Evolutionary conservation across 2,329 filamentous ascomycete species (phyloP).

Genomic region (Cordyceps javanica): DNA sequence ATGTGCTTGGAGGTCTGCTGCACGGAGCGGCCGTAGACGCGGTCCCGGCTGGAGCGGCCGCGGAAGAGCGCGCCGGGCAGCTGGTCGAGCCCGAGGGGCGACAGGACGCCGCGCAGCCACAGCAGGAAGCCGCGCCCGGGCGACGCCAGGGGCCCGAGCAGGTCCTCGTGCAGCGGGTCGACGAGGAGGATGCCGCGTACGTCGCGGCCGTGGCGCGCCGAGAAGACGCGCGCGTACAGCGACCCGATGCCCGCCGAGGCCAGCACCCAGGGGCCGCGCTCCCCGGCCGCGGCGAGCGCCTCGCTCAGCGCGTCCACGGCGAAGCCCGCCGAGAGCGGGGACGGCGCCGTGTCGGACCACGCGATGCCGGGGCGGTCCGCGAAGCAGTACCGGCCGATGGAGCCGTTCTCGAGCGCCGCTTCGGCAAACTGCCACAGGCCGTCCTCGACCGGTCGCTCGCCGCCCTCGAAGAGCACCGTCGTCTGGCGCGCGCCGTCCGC

Average conservation of each 20-base stretch:
- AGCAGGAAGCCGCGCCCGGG: slow-evolving; percentile 72
- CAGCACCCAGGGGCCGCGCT: slow-evolving; percentile 83
- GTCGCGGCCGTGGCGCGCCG: slow-evolving; percentile 68
- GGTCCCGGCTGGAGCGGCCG: slow-evolving; percentile 73
- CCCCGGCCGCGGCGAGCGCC: slow-evolving; percentile 71
- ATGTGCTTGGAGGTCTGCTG: slow-evolving; percentile 78
- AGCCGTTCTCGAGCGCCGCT: slow-evolving; percentile 68
- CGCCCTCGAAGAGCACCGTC: slow-evolving; percentile 81
- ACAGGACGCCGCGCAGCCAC: slow-evolving; percentile 81
- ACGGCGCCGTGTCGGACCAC: slow-evolving; percentile 86
- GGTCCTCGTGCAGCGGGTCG: slow-evolving; percentile 83
- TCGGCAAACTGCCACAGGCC: slow-evolving; percentile 76
- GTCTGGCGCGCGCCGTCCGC: slow-evolving; percentile 50
- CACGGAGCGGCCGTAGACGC: slow-evolving; percentile 73
- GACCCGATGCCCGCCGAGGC: slow-evolving; percentile 82
- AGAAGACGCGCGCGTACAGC: slow-evolving; percentile 87
- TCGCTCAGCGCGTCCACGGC: slow-evolving; percentile 85
- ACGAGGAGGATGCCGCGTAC: slow-evolving; percentile 77
- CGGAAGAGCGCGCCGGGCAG: slow-evolving; percentile 75
- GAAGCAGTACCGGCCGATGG: slow-evolving; percentile 87
- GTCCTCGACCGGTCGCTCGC: slow-evolving; percentile 71
- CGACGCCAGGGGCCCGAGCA: slow-evolving; percentile 61
- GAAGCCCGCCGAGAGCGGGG: slow-evolving; percentile 88
- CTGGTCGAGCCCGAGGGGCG: slow-evolving; percentile 78
- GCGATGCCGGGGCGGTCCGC: slow-evolving; percentile 87